Evolutionary conservation across 139 green algal genomes (phyloP).

Genomic region (Eudorina sp.): DNA sequence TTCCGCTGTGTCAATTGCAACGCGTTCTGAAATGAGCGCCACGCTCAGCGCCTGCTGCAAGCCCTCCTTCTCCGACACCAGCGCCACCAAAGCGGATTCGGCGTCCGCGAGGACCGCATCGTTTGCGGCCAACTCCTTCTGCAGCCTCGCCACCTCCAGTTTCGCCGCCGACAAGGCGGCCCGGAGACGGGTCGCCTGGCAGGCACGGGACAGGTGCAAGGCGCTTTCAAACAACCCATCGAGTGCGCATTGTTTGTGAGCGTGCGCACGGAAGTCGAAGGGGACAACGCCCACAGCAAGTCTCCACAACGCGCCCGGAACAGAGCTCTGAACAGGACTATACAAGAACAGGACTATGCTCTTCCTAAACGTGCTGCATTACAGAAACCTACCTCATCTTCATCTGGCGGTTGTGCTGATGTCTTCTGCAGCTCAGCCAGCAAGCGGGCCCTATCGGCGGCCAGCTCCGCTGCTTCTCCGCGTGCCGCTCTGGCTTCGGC

Average conservation of each 20-base stretch:
- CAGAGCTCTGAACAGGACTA: too few species aligned
- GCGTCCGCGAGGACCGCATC: slow-evolving; percentile 34
- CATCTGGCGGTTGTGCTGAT: background rate
- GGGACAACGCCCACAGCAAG: too few species aligned
- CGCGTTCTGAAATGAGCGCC: background rate
- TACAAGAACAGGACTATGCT: too few species aligned
- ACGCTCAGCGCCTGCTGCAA: background rate
- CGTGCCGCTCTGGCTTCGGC: slow-evolving; percentile 7
- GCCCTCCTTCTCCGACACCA: slow-evolving; percentile 19
- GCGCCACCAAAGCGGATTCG: background rate
- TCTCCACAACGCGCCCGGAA: too few species aligned
- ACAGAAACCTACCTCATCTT: slow-evolving; percentile 8
- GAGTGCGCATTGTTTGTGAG: too few species aligned
- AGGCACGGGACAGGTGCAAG: too few species aligned
- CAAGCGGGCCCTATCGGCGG: slow-evolving; percentile 1
- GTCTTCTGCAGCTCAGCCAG: background rate
- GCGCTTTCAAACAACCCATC: too few species aligned
- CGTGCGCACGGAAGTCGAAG: too few species aligned
- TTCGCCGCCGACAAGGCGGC: background rate
- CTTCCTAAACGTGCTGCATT: too few species aligned
- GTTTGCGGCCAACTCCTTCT: slow-evolving; percentile 29
- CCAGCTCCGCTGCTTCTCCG: slow-evolving; percentile 17
- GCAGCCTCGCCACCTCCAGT: background rate
- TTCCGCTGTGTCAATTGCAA: background rate
- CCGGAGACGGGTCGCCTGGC: slow-evolving; percentile 4